These are phyloP conservation scores for Hymenoscyphus repandus DNA, from an alignment of 2,329 filamentous ascomycete genomes.

Conservation along the genomic window DNA sequence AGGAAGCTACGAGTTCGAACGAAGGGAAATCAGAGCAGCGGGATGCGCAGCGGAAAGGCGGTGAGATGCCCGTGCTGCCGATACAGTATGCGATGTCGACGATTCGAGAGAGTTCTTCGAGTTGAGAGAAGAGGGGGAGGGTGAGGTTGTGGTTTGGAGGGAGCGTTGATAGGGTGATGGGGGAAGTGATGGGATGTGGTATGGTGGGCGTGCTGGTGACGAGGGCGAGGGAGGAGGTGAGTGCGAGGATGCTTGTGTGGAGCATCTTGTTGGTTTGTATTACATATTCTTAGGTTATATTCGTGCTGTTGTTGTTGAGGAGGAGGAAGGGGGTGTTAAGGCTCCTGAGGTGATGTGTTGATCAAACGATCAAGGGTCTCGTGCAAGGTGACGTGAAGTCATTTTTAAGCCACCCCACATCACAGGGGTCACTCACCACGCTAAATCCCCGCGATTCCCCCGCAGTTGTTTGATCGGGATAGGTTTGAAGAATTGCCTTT, in stretches of 20 bases:
- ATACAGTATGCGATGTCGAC: slow-evolving; percentile 96
- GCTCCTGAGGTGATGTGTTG: background rate
- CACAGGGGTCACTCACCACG: too few species aligned
- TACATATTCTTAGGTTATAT: slow-evolving; percentile 17
- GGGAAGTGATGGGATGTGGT: slow-evolving; percentile 23
- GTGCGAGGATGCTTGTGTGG: slow-evolving; percentile 18
- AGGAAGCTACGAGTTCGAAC: slow-evolving; percentile 74
- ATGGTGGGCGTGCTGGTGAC: too few species aligned
- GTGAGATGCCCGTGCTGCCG: slow-evolving; percentile 72
- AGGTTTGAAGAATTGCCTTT: too few species aligned
- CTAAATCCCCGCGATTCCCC: too few species aligned
- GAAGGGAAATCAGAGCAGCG: slow-evolving; percentile 78
- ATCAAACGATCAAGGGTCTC: too few species aligned
- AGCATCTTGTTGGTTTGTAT: slow-evolving; percentile 23
- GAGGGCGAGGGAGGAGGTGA: slow-evolving; percentile 6
- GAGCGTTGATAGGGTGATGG: background rate
- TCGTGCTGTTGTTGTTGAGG: too few species aligned
- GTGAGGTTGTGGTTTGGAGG: slow-evolving; percentile 41
- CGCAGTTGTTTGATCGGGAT: too few species aligned
- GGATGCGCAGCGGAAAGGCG: slow-evolving; percentile 80
- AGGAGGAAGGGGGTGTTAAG: background rate
- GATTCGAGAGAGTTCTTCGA: slow-evolving; percentile 84
- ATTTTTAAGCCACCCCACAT: slow-evolving; percentile 6
- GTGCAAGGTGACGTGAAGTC: slow-evolving; percentile 2
- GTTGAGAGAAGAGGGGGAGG: slow-evolving; percentile 63